These are phyloP conservation scores for Aegilops umbellulata DNA, from an alignment of 176 grass and related monocot genomes.

Conservation along the genomic window DNA sequence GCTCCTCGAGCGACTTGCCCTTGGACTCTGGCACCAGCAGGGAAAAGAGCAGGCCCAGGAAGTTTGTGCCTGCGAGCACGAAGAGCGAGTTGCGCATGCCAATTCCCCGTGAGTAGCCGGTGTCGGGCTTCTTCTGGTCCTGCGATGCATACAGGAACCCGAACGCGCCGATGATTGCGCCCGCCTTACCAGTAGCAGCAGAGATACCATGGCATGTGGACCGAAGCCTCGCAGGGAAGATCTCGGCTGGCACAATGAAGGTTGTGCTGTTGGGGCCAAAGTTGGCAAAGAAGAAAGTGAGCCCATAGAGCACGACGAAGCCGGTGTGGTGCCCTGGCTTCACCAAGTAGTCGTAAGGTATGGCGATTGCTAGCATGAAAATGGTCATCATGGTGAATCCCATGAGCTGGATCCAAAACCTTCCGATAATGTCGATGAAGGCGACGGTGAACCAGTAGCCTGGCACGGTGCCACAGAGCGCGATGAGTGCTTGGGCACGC, in stretches of 20 bases:
- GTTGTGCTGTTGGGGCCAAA: constrained; percentile 73
- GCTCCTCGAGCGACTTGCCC: constrained; percentile 61
- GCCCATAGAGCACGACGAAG: constrained; percentile 65
- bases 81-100: constrained; percentile 74
- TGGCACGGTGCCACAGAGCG: constrained; percentile 67
- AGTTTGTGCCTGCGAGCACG: constrained; percentile 51
- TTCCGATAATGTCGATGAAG: constrained; percentile 61
- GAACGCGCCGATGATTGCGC: constrained; percentile 69
- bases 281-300: constrained; percentile 83
- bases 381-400: constrained; percentile 79
- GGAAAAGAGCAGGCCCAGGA: constrained; percentile 48
- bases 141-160: constrained; percentile 74
- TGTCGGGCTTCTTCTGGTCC: constrained; percentile 33
- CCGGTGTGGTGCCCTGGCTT: constrained; percentile 34
- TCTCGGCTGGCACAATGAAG: constrained; percentile 73
- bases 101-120: constrained; percentile 42
- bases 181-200: constrained; percentile 52
- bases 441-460: constrained; percentile 93
- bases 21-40: constrained; percentile 64
- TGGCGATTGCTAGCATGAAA: constrained; percentile 61
- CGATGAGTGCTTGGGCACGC: constrained; percentile 61
- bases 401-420: constrained; percentile 74
- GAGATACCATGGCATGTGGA: constrained; percentile 81
- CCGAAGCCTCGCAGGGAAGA: constrained; percentile 69
- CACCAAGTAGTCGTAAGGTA: constrained; percentile 60